These are phyloP conservation scores for Cyclospora cayetanensis DNA, from an alignment of 169 alveolate genomes.

Conservation along the genomic window DNA sequence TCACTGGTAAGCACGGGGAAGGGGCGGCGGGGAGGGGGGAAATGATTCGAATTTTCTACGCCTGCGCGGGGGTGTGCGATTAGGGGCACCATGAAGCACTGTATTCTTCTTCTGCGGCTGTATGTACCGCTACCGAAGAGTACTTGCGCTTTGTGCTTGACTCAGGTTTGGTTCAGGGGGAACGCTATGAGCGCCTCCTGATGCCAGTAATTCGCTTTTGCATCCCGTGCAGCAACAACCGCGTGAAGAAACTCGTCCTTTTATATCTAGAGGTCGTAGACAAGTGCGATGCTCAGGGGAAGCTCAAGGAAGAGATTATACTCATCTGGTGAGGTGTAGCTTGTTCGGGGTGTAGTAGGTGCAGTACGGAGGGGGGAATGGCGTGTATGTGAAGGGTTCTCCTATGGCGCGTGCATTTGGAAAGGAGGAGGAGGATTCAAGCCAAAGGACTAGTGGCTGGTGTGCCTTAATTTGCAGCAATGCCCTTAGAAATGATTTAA, in stretches of 20 bases:
- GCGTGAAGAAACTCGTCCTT: constrained; percentile 90
- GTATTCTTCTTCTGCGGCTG: no score
- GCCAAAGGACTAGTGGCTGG: background rate
- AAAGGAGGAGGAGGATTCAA: background rate
- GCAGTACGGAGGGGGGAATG: background rate
- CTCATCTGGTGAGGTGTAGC: constrained; percentile 89
- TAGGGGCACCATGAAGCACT: no score
- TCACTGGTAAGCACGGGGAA: no score
- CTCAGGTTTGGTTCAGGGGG: constrained; percentile 55
- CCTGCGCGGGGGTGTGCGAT: no score
- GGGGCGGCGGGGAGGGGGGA: no score
- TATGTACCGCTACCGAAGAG: no score
- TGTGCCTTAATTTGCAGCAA: constrained; percentile 79
- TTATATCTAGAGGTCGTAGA: constrained; percentile 94
- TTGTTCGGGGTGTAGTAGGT: no score
- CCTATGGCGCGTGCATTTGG: background rate
- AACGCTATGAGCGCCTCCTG: constrained; percentile 37
- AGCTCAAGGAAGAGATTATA: constrained; percentile 94
- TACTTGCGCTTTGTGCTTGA: no score
- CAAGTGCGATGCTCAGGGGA: constrained; percentile 91
- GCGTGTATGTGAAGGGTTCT: background rate
- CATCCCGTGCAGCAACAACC: constrained; percentile 72
- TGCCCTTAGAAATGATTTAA: constrained; percentile 92
- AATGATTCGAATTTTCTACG: no score
- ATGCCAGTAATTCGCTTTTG: constrained; percentile 64